Conservation (phyloP, 1,284 basidiomycete species). For the Pseudozyma sp. region DNA sequence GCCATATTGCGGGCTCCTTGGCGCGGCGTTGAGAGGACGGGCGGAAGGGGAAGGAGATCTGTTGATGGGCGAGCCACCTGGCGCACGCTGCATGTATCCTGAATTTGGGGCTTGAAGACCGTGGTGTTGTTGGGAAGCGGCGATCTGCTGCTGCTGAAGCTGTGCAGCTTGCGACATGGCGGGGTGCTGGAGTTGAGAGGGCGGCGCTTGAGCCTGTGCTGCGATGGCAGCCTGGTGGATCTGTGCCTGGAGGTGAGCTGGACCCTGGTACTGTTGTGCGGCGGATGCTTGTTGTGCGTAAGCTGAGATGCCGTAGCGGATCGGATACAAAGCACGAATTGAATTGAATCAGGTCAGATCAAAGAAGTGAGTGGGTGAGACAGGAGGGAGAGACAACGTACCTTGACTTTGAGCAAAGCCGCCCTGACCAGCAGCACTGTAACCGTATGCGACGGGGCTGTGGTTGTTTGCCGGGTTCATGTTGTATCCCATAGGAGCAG, state of each 20-base stretch:
- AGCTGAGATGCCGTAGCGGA: slow-evolving; percentile 19
- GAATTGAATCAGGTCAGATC: neutral
- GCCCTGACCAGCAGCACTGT: slow-evolving; percentile 57
- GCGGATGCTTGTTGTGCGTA: slow-evolving; percentile 55
- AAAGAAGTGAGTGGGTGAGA: neutral
- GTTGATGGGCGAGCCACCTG: slow-evolving; percentile 25
- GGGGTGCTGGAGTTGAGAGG: slow-evolving; percentile 63
- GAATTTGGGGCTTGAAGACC: slow-evolving; percentile 42
- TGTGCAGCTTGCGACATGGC: slow-evolving; percentile 61
- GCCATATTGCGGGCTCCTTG: slow-evolving; percentile 36
- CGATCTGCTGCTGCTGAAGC: slow-evolving; percentile 62
- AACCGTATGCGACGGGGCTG: slow-evolving; percentile 52
- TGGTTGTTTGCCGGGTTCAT: slow-evolving; percentile 39
- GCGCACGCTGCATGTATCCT: slow-evolving; percentile 24
- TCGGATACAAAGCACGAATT: neutral
- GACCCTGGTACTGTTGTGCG: slow-evolving; percentile 40
- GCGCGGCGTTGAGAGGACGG: slow-evolving; percentile 34
- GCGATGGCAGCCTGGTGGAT: slow-evolving; percentile 63
- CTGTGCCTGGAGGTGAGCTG: slow-evolving; percentile 57
- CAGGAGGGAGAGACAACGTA: slow-evolving; percentile 23
- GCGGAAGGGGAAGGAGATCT: slow-evolving; percentile 48
- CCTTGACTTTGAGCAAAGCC: slow-evolving; percentile 64
- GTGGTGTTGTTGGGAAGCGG: slow-evolving; percentile 44
- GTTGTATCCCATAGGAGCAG: slow-evolving; percentile 55
- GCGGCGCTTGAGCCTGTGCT: slow-evolving; percentile 60